These are phyloP conservation scores for Penicillium italicum DNA, from an alignment of 2,329 filamentous ascomycete species.

Conservation along the genomic window DNA sequence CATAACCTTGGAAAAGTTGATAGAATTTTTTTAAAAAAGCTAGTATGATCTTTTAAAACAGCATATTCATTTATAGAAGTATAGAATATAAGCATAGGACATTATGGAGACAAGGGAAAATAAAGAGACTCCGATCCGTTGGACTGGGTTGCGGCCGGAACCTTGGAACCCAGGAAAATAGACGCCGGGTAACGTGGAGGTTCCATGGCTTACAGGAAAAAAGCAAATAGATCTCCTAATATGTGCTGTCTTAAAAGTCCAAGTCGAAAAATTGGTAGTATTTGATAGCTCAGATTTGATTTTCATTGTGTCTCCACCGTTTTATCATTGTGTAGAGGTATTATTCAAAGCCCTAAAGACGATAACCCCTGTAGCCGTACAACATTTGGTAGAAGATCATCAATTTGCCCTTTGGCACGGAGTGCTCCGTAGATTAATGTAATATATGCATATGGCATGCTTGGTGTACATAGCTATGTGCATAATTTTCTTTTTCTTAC, in stretches of 20 bases:
- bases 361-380: too few species aligned
- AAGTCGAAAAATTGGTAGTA: too few species aligned
- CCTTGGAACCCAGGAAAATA: slow-evolving; percentile 2
- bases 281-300: too few species aligned
- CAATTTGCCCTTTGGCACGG: not conserved
- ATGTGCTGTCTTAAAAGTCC: too few species aligned
- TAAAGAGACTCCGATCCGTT: slow-evolving; percentile 21
- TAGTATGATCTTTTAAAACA: not conserved
- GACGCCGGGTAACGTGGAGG: slow-evolving; percentile 16
- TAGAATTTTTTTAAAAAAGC: not conserved
- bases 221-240: not conserved
- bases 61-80: not conserved
- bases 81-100: not conserved
- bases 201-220: not conserved
- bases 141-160: slow-evolving; percentile 20
- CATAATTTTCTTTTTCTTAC: too few species aligned
- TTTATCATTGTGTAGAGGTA: not conserved
- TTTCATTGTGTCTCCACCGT: not conserved
- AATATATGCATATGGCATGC: not conserved
- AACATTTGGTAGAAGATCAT: not conserved
- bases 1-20: not conserved
- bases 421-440: not conserved
- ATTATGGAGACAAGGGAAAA: slow-evolving; percentile 8
- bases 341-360: not conserved
- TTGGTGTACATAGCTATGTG: too few species aligned